Conservation (phyloP, 345 rosid species). For the Turritis glabra region DNA sequence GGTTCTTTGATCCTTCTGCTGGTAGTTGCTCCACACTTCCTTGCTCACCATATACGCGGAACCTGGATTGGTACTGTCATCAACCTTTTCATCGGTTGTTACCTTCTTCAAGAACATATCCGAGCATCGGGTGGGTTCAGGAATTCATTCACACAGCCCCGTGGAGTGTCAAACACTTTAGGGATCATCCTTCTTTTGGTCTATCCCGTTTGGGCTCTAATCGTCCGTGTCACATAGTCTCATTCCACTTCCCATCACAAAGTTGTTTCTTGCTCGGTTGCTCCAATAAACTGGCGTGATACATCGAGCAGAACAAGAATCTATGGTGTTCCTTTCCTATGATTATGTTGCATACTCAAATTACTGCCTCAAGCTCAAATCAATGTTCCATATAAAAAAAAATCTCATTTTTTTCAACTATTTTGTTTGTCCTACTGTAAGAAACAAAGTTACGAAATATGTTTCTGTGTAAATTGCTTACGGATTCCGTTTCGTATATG, state of each 20-base stretch:
- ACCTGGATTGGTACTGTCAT: conserved; percentile 58
- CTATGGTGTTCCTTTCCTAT: conserved; percentile 13
- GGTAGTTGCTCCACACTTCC: conserved; percentile 63
- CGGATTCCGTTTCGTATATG: conserved; percentile 9
- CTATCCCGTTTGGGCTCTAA: conserved; percentile 84
- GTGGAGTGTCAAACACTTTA: conserved; percentile 79
- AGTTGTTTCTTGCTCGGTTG: conserved; percentile 19
- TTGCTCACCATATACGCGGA: conserved; percentile 54
- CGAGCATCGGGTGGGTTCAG: conserved; percentile 94
- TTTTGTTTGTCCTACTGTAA: conserved; percentile 28
- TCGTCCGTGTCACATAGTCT: conserved; percentile 51
- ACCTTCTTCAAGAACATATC: conserved; percentile 86
- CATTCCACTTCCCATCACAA: not conserved
- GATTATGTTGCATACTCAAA: conserved; percentile 18
- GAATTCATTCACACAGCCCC: conserved; percentile 71
- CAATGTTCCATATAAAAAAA: not conserved
- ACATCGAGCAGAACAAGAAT: conserved; percentile 1
- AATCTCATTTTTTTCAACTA: conserved; percentile 10
- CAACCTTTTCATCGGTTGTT: conserved; percentile 74
- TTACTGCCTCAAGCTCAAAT: conserved; percentile 20
- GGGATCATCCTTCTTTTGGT: conserved; percentile 80
- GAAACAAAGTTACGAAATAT: not conserved
- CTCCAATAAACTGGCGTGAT: not conserved
- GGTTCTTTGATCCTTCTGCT: conserved; percentile 73
- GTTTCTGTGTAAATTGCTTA: not conserved